Evolutionary conservation across 2,329 filamentous ascomycete species (phyloP).

Genomic region (Podosphaera aphanis): DNA sequence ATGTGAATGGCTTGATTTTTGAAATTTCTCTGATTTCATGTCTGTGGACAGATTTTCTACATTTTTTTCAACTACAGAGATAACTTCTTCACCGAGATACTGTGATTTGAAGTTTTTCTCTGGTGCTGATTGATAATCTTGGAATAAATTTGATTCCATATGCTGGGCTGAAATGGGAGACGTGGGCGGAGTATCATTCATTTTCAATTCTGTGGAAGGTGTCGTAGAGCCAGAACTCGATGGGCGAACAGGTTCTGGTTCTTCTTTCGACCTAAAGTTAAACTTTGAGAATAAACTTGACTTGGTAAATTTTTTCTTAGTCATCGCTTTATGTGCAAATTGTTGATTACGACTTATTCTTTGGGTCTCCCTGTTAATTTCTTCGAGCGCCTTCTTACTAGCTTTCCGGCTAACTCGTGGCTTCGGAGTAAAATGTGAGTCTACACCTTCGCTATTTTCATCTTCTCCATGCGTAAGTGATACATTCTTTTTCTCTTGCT

Average conservation of each 20-base stretch:
- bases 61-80: neutral
- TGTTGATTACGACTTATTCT: conserved; percentile 77
- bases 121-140: neutral
- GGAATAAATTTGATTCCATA: neutral
- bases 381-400: conserved; percentile 81
- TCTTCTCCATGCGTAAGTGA: conserved; percentile 32
- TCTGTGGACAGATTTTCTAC: no score
- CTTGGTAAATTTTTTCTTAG: conserved; percentile 75
- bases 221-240: conserved; percentile 29
- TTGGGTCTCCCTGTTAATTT: conserved; percentile 89
- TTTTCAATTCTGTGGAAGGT: conserved; percentile 27
- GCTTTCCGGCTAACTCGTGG: conserved; percentile 57
- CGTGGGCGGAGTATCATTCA: conserved; percentile 45
- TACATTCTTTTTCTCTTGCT: conserved; percentile 22
- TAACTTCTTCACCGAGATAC: neutral
- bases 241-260: conserved; percentile 15
- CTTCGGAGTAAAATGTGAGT: conserved; percentile 42
- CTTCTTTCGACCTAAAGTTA: conserved; percentile 34
- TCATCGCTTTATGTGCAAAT: conserved; percentile 68
- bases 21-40: neutral
- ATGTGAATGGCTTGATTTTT: conserved; percentile 4
- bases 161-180: conserved; percentile 23
- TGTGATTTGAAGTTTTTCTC: neutral
- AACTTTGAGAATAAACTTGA: conserved; percentile 64
- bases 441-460: conserved; percentile 34